phyloP scores from a whole-genome alignment of 805 yeast genomes.

The Jamesozyma lodderae region DNA sequence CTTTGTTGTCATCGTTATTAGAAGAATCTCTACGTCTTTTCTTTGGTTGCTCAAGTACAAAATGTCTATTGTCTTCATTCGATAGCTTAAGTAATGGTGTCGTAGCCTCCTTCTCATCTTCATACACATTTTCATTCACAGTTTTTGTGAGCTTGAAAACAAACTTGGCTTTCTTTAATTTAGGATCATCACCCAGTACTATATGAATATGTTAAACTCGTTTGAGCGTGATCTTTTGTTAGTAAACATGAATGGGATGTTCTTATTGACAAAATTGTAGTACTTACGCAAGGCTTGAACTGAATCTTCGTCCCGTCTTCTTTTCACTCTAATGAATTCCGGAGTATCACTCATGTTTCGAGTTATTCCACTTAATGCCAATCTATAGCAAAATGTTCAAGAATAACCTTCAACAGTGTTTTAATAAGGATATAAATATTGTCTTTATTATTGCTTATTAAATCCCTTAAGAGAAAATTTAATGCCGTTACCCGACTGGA shows the following conservation, averaged over 20 bases:
- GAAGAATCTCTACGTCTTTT: constrained; percentile 17
- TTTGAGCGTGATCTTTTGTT: constrained; percentile 1
- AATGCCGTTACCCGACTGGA: too few species aligned
- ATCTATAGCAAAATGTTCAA: too few species aligned
- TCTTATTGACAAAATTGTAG: too few species aligned
- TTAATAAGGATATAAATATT: too few species aligned
- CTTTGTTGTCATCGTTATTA: constrained; percentile 5
- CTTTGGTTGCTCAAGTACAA: constrained; percentile 26
- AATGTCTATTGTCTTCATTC: constrained; percentile 19
- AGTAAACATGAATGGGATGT: not conserved
- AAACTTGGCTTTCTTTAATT: constrained; percentile 28
- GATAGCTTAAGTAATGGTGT: constrained; percentile 24
- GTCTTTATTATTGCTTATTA: too few species aligned
- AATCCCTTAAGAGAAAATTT: too few species aligned
- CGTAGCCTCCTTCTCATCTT: constrained; percentile 21
- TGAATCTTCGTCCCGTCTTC: constrained; percentile 83
- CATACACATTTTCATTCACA: constrained; percentile 29
- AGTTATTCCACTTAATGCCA: not conserved
- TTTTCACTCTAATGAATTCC: constrained; percentile 68
- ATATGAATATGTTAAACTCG: not conserved
- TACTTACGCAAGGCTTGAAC: constrained; percentile 58
- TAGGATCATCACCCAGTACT: constrained; percentile 30
- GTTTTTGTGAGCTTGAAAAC: constrained; percentile 43
- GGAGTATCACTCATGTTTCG: constrained; percentile 32
- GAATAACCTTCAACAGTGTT: too few species aligned